Evolutionary conservation across 1,139 yeast species (phyloP).

Genomic region (Blastobotrys proliferans): DNA sequence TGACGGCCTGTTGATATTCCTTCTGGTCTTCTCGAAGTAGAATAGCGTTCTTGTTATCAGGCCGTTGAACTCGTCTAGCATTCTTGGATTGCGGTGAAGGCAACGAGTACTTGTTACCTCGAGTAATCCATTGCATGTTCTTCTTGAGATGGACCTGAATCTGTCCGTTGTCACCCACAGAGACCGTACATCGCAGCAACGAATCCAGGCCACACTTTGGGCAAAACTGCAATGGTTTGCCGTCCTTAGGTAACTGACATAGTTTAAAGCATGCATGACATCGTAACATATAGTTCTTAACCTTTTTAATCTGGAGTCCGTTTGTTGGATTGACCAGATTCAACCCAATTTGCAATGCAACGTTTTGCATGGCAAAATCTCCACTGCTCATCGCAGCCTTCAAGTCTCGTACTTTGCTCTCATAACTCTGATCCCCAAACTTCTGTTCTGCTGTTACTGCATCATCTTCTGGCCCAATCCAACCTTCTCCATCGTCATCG

Average conservation of each 20-base stretch:
- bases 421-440: conserved; percentile 54
- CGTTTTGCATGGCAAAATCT: conserved; percentile 97
- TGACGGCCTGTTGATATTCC: conserved; percentile 83
- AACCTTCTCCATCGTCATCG: conserved; percentile 81
- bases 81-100: conserved; percentile 45
- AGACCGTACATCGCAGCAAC: conserved; percentile 82
- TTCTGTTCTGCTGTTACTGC: conserved; percentile 62
- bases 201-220: conserved; percentile 96
- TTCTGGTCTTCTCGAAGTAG: conserved; percentile 88
- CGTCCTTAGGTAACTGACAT: conserved; percentile 71
- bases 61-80: conserved; percentile 33
- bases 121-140: conserved; percentile 89
- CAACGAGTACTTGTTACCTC: conserved; percentile 78
- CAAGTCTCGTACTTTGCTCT: conserved; percentile 40
- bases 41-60: conserved; percentile 27
- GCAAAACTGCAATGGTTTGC: conserved; percentile 81
- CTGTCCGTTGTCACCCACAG: conserved; percentile 76
- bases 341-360: conserved; percentile 83
- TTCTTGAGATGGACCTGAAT: conserved; percentile 86
- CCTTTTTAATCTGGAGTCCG: conserved; percentile 79
- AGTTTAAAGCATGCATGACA: conserved; percentile 95
- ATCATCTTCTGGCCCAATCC: conserved; percentile 51
- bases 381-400: conserved; percentile 88
- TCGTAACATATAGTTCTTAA: conserved; percentile 88
- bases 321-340: conserved; percentile 80